Evolutionary conservation across 441 rosid species (phyloP), one percentile per base, ranked within the genome.

Genomic region (Corymbia citriodora): DNA sequence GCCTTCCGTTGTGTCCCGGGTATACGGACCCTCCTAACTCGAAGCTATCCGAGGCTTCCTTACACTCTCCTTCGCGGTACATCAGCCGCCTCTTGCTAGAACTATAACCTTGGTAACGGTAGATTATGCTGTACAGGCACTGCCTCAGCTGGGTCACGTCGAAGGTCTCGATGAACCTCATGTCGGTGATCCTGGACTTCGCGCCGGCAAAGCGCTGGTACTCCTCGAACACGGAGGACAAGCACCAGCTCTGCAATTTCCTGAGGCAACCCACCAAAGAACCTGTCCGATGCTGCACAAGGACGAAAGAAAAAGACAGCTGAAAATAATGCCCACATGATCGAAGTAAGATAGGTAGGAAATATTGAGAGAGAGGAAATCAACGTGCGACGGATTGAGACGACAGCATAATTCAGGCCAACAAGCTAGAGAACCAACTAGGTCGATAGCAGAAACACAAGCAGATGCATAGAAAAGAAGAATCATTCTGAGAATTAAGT

Each of bases 211-310:
- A 96, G 86, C 61, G 94, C 86, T 89, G 92, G 93, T 98, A 98
- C 89, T 98, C 99, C 90, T 97, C 99, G 29, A 95, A 92, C 83
- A 96, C 96, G 0, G 99, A 95, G 88, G 97, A 92, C 92, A 96
- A 90, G 61, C 98, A 97, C 99, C 99, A 98, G 48, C 95, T 93
- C 91, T 98, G 99, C 55, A 97, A 90, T 91, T 98, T 98, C 92
- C 99, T 95, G 93, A 98, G 93, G 94, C 99, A 96, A 74, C 98
- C 99, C 53, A 98, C 99, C 33, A 98, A 96, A 90, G 97, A 94
- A 90, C 99, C 99, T 0, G 99, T 98, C 74, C 99, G 95, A 91
- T 97, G 99, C 99, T 98, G 99, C 93, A 94, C 11, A 63, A 52
- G 19, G 54, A 49, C 15, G 55, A 49, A 48, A 50, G 65, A 40